Evolutionary conservation across 768 basidiomycete species (phyloP), one percentile per base, ranked within the genome.

Genomic region (Suillus subluteus): DNA sequence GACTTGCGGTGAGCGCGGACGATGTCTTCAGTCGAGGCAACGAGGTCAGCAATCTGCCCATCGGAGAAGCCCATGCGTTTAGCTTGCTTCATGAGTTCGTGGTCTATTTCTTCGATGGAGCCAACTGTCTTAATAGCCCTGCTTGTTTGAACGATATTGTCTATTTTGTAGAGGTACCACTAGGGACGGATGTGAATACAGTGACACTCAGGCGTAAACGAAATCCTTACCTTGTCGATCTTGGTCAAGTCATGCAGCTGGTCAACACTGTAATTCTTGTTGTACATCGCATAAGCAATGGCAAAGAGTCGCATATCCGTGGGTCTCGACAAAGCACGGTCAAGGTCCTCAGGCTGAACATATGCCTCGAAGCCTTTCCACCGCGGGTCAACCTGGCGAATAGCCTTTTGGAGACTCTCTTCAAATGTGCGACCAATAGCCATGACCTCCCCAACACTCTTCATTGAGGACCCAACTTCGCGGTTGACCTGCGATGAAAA

Each of bases 381-480:
- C 38, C 93, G 88, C 37, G 98, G 98, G 78, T 99, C 97, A 44
- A 99, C 92, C 82, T 98, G 95, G 68, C 98, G 91, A 67, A 99
- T 92, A 58, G 98, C 98, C 80, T 99, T 99, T 78, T 99, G 98
- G 74, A 99, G 83, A 73, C 93, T 95, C 78, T 99, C 98, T 79
- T 99, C 98, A 72, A 98, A 99, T 1, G 98, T 99, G 70, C 98
- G 91, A 44, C 98, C 98, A 72, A 99, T 98, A 71, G 97, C 97
- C 98, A 99, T 99, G 75, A 99, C 97, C 79, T 99, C 98, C 64
- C 98, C 98, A 64, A 99, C 98, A 18, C 94, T 96, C 80, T 99
- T 99, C 98, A 99, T 99, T 21, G 97, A 88, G 3, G 96, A 98
- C 32, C 97, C 98, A 63, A 99, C 89, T 75, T 95, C 90, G 69